Evolutionary conservation across 2,329 filamentous ascomycete species (phyloP).

Genomic region (Beauveria pseudobassiana): DNA sequence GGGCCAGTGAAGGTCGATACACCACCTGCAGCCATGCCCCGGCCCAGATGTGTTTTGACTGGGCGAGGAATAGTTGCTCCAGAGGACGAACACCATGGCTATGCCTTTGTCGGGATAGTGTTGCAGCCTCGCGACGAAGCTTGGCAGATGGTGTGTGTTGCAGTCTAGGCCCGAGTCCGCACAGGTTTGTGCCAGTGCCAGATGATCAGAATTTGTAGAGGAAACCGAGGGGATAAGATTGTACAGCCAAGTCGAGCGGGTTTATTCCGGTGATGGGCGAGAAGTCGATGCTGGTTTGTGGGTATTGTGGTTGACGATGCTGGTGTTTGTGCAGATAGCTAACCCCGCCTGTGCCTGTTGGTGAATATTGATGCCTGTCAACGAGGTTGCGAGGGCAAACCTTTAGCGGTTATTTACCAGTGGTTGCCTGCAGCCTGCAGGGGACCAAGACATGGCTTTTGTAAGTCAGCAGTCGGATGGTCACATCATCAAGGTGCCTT

Average conservation of each 20-base stretch:
- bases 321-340: not conserved
- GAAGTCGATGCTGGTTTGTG: not conserved
- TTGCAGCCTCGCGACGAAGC: slow-evolving; percentile 1
- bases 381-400: not conserved
- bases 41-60: not conserved
- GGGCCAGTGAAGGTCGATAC: not conserved
- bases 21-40: not conserved
- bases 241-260: not conserved
- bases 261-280: not conserved
- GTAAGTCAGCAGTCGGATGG: not conserved
- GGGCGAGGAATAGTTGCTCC: not conserved
- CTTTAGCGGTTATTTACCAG: not conserved
- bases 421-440: not conserved
- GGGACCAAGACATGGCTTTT: not conserved
- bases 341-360: not conserved
- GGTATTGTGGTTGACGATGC: not conserved
- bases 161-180: not conserved
- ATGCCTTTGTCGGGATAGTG: slow-evolving; percentile 2
- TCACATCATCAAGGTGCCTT: too few species aligned
- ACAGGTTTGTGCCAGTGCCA: not conserved
- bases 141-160: not conserved
- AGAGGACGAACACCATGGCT: not conserved
- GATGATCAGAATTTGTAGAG: not conserved
- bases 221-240: not conserved
- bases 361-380: not conserved